Percentiles rank a stretch among this genome's conserved stretches.
These are phyloP conservation scores for Trichoderma asperellum DNA, from an alignment of 2,329 filamentous ascomycete species.

Conservation along the genomic window DNA sequence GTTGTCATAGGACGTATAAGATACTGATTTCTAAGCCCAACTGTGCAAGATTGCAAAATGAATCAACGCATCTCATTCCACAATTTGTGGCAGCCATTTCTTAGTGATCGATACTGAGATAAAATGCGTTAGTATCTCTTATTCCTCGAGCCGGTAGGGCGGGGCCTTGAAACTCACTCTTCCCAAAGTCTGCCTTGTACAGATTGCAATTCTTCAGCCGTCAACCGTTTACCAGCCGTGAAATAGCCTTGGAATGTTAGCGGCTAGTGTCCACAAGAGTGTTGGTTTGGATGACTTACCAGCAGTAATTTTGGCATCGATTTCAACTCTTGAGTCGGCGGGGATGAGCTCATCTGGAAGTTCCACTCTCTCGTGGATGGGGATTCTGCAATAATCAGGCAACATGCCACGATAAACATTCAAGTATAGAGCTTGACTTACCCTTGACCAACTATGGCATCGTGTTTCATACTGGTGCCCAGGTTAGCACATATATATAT, in stretches of 20 bases:
- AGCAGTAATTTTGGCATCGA: conserved; percentile 96
- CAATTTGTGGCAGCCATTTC: not conserved
- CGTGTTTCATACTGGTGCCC: conserved; percentile 78
- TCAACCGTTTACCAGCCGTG: conserved; percentile 88
- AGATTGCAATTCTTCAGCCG: conserved; percentile 78
- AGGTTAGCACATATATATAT: not conserved
- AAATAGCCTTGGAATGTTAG: conserved; percentile 62
- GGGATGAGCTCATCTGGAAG: conserved; percentile 94
- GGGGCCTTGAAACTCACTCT: conserved; percentile 55
- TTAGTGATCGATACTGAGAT: conserved; percentile 48
- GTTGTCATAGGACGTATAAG: not conserved
- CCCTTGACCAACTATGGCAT: conserved; percentile 84
- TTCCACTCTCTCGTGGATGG: conserved; percentile 86
- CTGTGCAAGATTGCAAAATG: not conserved
- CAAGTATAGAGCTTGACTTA: conserved; percentile 42
- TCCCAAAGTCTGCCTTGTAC: conserved; percentile 93
- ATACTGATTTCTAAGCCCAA: not conserved
- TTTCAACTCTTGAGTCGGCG: conserved; percentile 94
- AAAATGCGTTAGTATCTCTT: conserved; percentile 33
- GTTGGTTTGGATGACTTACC: conserved; percentile 57
- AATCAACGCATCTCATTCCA: not conserved
- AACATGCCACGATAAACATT: too few relatives aligned
- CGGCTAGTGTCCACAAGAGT: not conserved
- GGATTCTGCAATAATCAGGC: conserved; percentile 58
- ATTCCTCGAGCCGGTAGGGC: not conserved